Evolutionary conservation across 2,329 filamentous ascomycete genomes (phyloP), one percentile per base, ranked within the genome.

Genomic region (Fusarium pseudocircinatum): DNA sequence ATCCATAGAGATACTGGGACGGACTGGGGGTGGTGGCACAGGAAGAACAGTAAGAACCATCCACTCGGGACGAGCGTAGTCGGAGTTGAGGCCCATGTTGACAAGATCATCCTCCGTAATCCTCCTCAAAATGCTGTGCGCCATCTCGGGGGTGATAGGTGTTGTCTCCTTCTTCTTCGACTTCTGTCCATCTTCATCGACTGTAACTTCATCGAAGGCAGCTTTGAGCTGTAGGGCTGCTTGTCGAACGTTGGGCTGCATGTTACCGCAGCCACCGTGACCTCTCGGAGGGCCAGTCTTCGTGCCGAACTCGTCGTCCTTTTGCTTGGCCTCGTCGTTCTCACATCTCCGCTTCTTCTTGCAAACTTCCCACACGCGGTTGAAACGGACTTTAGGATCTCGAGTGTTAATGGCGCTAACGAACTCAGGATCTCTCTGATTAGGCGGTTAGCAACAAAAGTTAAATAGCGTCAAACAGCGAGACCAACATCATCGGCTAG

Each of bases 61-160:
- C 96, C 96, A 99, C 81, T 99, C 96, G 2, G 96, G 96, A 52
- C 96, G 92, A 63, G 97, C 96, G 78, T 98, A 98, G 81, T 98
- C 94, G 64, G 93, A 92, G 84, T 96, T 99, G 78, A 99, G 85
- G 39, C 96, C 96, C 85, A 99, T 94, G 75, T 96, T 91, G 62
- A 89, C 87, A 70, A 98, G 90, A 69, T 97, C 96, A 24, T 92
- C 88, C 67, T 95, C 92, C 6, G 90, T 90, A 74, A 99, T 96
- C 75, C 92, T 92, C 76, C 93, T 92, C 83, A 99, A 93, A 78
- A 98, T 93, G 77, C 93, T 92, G 74, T 97, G 88, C 7, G 94
- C 95, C 86, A 93, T 91, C 80, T 95, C 91, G 7, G 96, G 94
- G 20, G 93, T 95, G 77, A 99, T 93, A 60, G 88, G 85, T 73